phyloP scores from a whole-genome alignment of 768 basidiomycete species.

The Ramaria rubella region DNA sequence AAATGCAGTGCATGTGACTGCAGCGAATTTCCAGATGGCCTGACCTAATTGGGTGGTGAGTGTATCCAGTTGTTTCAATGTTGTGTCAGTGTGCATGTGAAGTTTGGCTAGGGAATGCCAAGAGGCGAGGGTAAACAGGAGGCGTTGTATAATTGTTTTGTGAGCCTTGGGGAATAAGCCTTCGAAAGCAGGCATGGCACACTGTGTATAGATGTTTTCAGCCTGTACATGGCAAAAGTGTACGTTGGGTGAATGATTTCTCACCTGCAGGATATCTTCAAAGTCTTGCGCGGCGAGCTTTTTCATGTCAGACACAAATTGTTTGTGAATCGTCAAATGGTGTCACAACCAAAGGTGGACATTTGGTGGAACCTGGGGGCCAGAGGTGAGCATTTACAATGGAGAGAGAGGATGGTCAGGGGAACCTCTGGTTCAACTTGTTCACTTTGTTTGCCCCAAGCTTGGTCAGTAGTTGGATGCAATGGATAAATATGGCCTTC shows the following conservation, averaged over 20 bases:
- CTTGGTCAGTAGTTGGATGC: conserved; percentile 25
- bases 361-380: conserved; percentile 25
- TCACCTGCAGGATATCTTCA: conserved; percentile 38
- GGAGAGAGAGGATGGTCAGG: not conserved
- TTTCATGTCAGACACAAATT: conserved; percentile 33
- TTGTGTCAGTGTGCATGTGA: too few relatives aligned
- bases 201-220: too few relatives aligned
- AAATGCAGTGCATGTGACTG: conserved; percentile 20
- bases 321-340: conserved; percentile 30
- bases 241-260: not conserved
- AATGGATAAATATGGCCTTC: conserved; percentile 30
- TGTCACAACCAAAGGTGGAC: conserved; percentile 26
- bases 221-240: not conserved
- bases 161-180: conserved; percentile 30
- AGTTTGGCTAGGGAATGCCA: conserved; percentile 37
- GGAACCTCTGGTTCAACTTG: conserved; percentile 18
- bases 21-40: conserved; percentile 28
- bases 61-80: conserved; percentile 20
- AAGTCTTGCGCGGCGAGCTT: conserved; percentile 34
- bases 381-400: not conserved
- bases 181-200: conserved; percentile 29
- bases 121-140: conserved; percentile 29
- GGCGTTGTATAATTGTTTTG: conserved; percentile 22
- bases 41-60: conserved; percentile 23
- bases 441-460: conserved; percentile 15